Evolutionary conservation across 306 rosid species (phyloP), one percentile per base, ranked within the genome.

Genomic region (Sophora flavescens): DNA sequence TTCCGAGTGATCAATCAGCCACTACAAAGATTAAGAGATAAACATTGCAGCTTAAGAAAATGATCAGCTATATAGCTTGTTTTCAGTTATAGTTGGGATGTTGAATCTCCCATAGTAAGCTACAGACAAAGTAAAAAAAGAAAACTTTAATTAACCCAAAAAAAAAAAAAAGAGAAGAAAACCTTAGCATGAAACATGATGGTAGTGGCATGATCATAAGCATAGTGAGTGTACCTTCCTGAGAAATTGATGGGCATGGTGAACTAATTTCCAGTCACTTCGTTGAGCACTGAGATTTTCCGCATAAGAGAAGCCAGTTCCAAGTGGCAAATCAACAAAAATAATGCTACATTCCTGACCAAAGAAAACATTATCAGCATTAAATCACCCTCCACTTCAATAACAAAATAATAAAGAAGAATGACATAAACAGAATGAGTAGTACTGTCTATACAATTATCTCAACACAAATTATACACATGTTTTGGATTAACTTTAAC

Each of bases 271-370:
- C 72, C 63, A 76, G 42, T 87, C 91, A 13, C 85, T 79, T 3
- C 79, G 33, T 2, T 58, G 64, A 67, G 72, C 50, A 33, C 74
- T 68, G 28, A 3, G 1, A 6, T 82, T 38, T 59, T 72, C 67
- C 9, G 84, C 80, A 72, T 88, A 90, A 0, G 97, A 92, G 85
- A 92, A 92, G 45, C 96, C 96, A 48, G 92, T 83, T 0, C 89
- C 93, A 9, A 69, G 68, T 0, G 96, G 96, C 26, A 87, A 84
- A 75, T 87, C 93, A 42, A 88, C 50, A 62, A 90, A 90, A 35
- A 90, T 73, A 41, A 92, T 80, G 65, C 74, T 90, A 0, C 80
- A 72, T 58, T 41, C 78, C 97, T 90, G 66, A 14, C 17, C 5
- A 42, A 70, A 15, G 42, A 10, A 18, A 8, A 12, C 53, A 57